Conservation (phyloP, 805 yeast species). For the Candida maris region DNA sequence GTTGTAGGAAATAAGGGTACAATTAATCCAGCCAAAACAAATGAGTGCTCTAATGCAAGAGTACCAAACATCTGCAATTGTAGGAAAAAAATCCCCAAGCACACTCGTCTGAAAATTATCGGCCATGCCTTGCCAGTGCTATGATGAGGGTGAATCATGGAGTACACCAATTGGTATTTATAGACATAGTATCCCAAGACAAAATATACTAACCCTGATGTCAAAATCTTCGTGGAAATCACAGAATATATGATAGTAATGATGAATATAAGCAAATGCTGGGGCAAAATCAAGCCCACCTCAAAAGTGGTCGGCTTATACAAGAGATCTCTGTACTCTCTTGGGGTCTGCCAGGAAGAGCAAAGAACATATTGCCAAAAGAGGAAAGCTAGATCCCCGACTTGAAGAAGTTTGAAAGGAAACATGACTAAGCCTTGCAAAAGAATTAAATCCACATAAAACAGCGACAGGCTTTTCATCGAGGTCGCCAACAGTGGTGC, state of each 20-base stretch:
- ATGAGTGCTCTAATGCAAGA: slow-evolving; percentile 56
- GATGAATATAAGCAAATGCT: slow-evolving; percentile 55
- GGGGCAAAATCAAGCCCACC: slow-evolving; percentile 59
- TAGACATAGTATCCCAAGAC: slow-evolving; percentile 55
- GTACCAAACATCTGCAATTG: slow-evolving; percentile 66
- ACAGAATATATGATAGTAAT: slow-evolving; percentile 58
- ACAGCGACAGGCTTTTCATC: slow-evolving; percentile 47
- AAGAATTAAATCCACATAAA: slow-evolving; percentile 58
- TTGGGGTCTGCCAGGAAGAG: slow-evolving; percentile 41
- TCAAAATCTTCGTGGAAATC: slow-evolving; percentile 55
- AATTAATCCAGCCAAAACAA: slow-evolving; percentile 43
- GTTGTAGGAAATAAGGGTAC: slow-evolving; percentile 49
- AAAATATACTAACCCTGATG: slow-evolving; percentile 57
- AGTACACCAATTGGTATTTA: slow-evolving; percentile 58
- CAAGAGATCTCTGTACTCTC: slow-evolving; percentile 48
- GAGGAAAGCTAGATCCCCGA: slow-evolving; percentile 48
- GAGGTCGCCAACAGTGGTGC: slow-evolving; percentile 54
- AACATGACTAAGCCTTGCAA: slow-evolving; percentile 69
- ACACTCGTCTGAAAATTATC: slow-evolving; percentile 52
- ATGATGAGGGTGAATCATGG: slow-evolving; percentile 61
- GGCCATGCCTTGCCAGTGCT: slow-evolving; percentile 70
- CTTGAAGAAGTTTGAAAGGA: slow-evolving; percentile 52
- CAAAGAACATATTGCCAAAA: slow-evolving; percentile 39
- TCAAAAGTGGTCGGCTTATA: slow-evolving; percentile 59
- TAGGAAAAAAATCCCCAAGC: slow-evolving; percentile 51